Percentiles rank a stretch among this genome's conserved stretches.
phyloP scores from a whole-genome alignment of 1,284 basidiomycete species.

The Cerrena zonata region DNA sequence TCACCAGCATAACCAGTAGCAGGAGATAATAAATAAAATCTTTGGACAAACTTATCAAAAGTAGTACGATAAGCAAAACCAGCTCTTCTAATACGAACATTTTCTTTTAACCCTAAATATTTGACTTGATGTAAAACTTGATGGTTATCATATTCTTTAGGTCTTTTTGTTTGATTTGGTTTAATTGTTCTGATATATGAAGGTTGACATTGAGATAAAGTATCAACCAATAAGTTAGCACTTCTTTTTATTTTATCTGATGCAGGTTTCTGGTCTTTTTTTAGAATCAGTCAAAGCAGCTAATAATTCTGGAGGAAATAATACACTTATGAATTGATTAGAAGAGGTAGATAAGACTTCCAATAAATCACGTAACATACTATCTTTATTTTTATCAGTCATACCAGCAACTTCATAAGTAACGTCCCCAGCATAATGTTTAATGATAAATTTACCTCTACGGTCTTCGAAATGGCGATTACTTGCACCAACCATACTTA shows the following conservation, averaged over 20 bases:
- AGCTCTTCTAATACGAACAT: slow-evolving; percentile 93
- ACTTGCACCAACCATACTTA: slow-evolving; percentile 65
- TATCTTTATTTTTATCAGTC: slow-evolving; percentile 99
- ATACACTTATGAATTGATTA: slow-evolving; percentile 78
- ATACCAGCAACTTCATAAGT: slow-evolving; percentile 96
- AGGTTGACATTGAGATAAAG: slow-evolving; percentile 92
- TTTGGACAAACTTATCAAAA: slow-evolving; percentile 97
- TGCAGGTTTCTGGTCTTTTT: slow-evolving; percentile 96
- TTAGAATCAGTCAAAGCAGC: slow-evolving; percentile 90
- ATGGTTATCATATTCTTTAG: slow-evolving; percentile 88
- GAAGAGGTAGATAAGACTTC: slow-evolving; percentile 79
- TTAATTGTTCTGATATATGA: slow-evolving; percentile 99
- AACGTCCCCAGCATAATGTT: slow-evolving; percentile 96
- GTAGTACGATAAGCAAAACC: slow-evolving; percentile 97
- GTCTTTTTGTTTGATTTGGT: slow-evolving; percentile 93
- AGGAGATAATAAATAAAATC: slow-evolving; percentile 95
- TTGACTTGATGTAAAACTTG: slow-evolving; percentile 98
- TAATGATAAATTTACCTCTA: slow-evolving; percentile 83
- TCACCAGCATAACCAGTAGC: slow-evolving; percentile 97
- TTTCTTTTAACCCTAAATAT: slow-evolving; percentile 97
- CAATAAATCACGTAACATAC: slow-evolving; percentile 89
- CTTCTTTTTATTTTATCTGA: slow-evolving; percentile 97
- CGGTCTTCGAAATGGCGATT: slow-evolving; percentile 90
- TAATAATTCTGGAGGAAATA: slow-evolving; percentile 75
- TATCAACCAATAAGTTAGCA: slow-evolving; percentile 93